A percentile compares a stretch with the other conserved stretches of the same genome.
Evolutionary conservation across 176 grass and related monocot species (phyloP).

Genomic region (Poa pratensis): DNA sequence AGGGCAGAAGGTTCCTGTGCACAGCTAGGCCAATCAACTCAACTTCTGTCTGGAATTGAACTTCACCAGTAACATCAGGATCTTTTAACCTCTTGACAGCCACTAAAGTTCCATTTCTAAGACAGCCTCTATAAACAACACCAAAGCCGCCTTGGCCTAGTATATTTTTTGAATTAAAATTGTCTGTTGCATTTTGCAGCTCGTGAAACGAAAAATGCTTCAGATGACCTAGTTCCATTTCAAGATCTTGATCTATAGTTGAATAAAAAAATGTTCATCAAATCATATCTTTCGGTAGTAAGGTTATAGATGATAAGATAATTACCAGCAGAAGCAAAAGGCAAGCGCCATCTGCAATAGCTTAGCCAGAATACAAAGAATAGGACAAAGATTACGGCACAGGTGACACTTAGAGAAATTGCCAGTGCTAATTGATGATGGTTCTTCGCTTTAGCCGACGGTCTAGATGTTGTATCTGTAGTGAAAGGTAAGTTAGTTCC

Average conservation of each 20-base stretch:
- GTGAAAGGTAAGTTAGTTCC: conserved; percentile 39
- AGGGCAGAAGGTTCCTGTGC: conserved; percentile 85
- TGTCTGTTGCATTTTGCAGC: conserved; percentile 80
- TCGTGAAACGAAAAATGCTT: conserved; percentile 84
- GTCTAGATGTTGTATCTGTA: conserved; percentile 61
- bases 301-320: conserved; percentile 34
- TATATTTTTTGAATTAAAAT: conserved; percentile 83
- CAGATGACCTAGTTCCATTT: conserved; percentile 90
- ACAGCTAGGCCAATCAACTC: conserved; percentile 96
- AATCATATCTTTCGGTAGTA: background rate
- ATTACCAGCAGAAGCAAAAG: conserved; percentile 90
- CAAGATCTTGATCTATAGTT: conserved; percentile 78
- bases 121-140: conserved; percentile 87
- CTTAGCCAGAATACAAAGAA: conserved; percentile 73
- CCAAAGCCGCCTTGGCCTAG: conserved; percentile 97
- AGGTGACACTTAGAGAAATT: conserved; percentile 73
- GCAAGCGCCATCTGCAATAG: conserved; percentile 87
- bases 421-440: conserved; percentile 79
- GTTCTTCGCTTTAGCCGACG: conserved; percentile 47
- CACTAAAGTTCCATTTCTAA: conserved; percentile 77
- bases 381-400: conserved; percentile 63
- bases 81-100: conserved; percentile 96
- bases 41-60: conserved; percentile 98
- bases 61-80: conserved; percentile 86
- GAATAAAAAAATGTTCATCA: conserved; percentile 32